phyloP scores from a whole-genome alignment of 768 basidiomycete species.

The Phanerodontia chrysosporium region DNA sequence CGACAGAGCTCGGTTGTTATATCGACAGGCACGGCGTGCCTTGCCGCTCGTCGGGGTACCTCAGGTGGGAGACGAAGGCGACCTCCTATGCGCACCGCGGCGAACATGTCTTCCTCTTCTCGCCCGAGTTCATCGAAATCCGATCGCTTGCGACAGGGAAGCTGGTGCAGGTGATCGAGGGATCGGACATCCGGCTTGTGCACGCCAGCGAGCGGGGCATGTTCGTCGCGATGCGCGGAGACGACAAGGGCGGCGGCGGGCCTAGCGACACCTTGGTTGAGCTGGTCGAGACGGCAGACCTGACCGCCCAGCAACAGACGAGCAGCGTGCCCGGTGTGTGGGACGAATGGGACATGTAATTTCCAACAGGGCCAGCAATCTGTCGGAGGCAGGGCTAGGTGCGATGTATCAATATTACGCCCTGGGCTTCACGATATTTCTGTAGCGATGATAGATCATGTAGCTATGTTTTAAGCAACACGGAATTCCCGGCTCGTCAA shows the following conservation, averaged over 20 bases:
- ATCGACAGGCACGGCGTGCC: slow-evolving; percentile 68
- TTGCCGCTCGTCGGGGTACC: slow-evolving; percentile 53
- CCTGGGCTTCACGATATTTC: background rate
- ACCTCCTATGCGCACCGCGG: slow-evolving; percentile 57
- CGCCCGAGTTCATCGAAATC: slow-evolving; percentile 71
- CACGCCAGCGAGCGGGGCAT: slow-evolving; percentile 47
- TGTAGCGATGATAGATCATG: background rate
- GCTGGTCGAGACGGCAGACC: slow-evolving; percentile 63
- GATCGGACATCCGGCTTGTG: slow-evolving; percentile 60
- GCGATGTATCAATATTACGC: background rate
- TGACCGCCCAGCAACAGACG: slow-evolving; percentile 33
- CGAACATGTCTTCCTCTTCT: slow-evolving; percentile 67
- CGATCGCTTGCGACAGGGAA: slow-evolving; percentile 58
- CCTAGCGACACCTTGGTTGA: slow-evolving; percentile 54
- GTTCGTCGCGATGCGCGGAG: slow-evolving; percentile 62
- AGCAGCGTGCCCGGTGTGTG: slow-evolving; percentile 39
- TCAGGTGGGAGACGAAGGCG: slow-evolving; percentile 78
- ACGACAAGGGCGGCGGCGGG: slow-evolving; percentile 29
- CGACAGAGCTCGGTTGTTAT: slow-evolving; percentile 69
- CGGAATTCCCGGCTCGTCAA: background rate
- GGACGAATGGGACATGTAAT: slow-evolving; percentile 75
- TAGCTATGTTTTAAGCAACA: background rate
- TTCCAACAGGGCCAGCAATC: background rate
- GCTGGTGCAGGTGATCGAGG: slow-evolving; percentile 84
- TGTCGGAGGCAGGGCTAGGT: background rate